phyloP scores from a whole-genome alignment of 805 yeast genomes.

The Jamesozyma spencerorum region DNA sequence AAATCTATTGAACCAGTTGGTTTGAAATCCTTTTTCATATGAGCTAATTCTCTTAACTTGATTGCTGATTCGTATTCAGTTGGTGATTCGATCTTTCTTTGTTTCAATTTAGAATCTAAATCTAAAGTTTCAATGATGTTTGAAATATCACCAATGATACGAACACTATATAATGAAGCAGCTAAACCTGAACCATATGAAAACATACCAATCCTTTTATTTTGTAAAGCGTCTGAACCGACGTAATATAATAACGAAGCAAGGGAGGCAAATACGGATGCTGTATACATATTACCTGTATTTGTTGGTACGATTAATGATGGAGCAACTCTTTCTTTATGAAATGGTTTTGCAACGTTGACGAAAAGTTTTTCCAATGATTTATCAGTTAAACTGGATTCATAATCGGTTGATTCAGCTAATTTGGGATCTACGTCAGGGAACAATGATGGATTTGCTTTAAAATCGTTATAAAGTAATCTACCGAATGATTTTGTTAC shows the following conservation, averaged over 20 bases:
- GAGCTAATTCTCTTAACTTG: slow-evolving; percentile 80
- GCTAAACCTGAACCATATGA: slow-evolving; percentile 99
- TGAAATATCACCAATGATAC: slow-evolving; percentile 72
- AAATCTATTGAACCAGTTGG: slow-evolving; percentile 75
- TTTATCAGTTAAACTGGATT: slow-evolving; percentile 70
- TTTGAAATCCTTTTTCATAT: slow-evolving; percentile 64
- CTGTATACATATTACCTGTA: slow-evolving; percentile 97
- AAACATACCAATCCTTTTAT: slow-evolving; percentile 82
- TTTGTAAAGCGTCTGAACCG: slow-evolving; percentile 64
- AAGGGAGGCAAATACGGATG: slow-evolving; percentile 80
- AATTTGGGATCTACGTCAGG: slow-evolving; percentile 47
- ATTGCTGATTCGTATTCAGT: slow-evolving; percentile 73
- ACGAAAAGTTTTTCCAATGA: slow-evolving; percentile 78
- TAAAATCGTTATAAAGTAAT: slow-evolving; percentile 79
- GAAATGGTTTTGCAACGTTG: slow-evolving; percentile 58
- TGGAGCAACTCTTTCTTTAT: slow-evolving; percentile 64
- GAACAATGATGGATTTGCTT: slow-evolving; percentile 54
- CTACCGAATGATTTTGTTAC: slow-evolving; percentile 91
- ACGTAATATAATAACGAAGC: slow-evolving; percentile 71
- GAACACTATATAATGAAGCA: slow-evolving; percentile 72
- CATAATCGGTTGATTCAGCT: too few species aligned
- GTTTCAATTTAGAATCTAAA: slow-evolving; percentile 54
- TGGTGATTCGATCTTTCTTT: slow-evolving; percentile 61
- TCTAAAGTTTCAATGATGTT: slow-evolving; percentile 55
- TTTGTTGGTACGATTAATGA: slow-evolving; percentile 84